phyloP scores from a whole-genome alignment of 176 grass and related monocot genomes.

The Rhynchospora pubera region DNA sequence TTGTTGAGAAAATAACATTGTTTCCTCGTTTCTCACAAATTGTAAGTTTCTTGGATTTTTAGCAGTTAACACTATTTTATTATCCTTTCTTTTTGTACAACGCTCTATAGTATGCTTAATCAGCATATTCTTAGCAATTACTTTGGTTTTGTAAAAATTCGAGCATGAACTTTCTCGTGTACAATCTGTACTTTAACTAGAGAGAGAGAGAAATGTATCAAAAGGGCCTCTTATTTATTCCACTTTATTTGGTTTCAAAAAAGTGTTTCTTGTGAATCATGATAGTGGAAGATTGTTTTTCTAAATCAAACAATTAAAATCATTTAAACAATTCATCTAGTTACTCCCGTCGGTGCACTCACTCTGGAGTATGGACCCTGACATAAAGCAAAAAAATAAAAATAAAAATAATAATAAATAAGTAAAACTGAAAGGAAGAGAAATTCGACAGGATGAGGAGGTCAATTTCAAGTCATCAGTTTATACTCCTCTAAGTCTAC shows the following conservation, averaged over 20 bases:
- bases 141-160: background rate
- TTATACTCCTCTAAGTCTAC: too few species aligned
- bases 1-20: background rate
- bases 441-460: too few species aligned
- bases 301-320: background rate
- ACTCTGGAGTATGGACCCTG: background rate
- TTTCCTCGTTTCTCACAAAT: background rate
- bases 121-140: background rate
- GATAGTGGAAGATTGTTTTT: background rate
- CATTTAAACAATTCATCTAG: background rate
- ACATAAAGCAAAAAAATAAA: too few species aligned
- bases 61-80: background rate
- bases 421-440: too few species aligned
- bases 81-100: background rate
- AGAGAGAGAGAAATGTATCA: too few species aligned
- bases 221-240: too few species aligned
- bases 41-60: background rate
- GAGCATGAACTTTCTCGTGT: background rate
- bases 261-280: too few species aligned
- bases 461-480: background rate
- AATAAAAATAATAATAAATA: too few species aligned
- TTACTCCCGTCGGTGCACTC: background rate
- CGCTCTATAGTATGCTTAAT: background rate
- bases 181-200: too few species aligned
- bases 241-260: too few species aligned